Base-by-base conservation (phyloP, 768 basidiomycete genomes). In the Mycena pura region DNA sequence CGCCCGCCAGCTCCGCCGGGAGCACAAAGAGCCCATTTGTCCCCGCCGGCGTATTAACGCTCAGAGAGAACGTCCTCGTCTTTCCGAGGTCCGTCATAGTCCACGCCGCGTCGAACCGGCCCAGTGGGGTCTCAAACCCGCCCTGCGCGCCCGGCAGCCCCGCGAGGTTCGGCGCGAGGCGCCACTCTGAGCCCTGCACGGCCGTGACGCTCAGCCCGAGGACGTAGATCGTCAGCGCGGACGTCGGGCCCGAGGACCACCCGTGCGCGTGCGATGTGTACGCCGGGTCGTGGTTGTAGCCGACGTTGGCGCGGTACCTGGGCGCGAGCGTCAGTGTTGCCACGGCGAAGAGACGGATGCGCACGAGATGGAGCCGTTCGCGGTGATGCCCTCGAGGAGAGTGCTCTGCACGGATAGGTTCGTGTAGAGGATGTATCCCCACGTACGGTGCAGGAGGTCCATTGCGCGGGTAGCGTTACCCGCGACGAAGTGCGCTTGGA, bases 201-300 rank as follows among this genome's bases (percentile, higher is more conserved):
- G 80, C 70, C 0, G 81, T 83, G 22, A 86, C 74, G 14, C 74
- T 77, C 11, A 87, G 72, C n/a, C 85, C 85, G 13, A 84, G 76
- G 28, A 86, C 77, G 67, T 85, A 86, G 71, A 82, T 83, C 2
- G 84, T 85, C 11, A 86, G 72, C 6, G 84, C 83, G 6, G 83
- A 81, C 0, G 86, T 87, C 0, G 86, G 83, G 0, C 85, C 86
- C 0, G 84, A 74, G 57, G 81, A 82, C 86, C 86, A 87, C 5
- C 85, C 85, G 64, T 87, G 86, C 2, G 83, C 72, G 66, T 86
- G 85, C n/a, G 81, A 83, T 8, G 84, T 86, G 69, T 86, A 87
- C 0, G 85, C 77, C 1, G 84, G 75, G 64, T 87, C 86, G 69
- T 80, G 77, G 69, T 83, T 82, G 73, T 87, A 87, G 5, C 86